Evolutionary conservation across 805 yeast genomes (phyloP).

Genomic region (Candida namnaoensis): DNA sequence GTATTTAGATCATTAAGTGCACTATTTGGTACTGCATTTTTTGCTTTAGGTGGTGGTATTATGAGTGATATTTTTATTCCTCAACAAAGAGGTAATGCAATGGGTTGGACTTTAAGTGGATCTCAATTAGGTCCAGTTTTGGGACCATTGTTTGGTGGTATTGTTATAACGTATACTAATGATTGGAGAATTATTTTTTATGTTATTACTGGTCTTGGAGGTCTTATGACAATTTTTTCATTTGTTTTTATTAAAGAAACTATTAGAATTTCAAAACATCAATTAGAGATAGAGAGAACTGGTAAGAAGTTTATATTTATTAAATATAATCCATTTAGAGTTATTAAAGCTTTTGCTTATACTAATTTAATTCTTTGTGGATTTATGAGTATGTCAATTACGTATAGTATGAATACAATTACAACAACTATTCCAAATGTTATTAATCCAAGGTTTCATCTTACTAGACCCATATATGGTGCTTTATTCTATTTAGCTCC

Average conservation of each 20-base stretch:
- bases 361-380: constrained; percentile 36
- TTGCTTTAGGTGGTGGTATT: constrained; percentile 42
- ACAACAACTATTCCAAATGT: constrained; percentile 49
- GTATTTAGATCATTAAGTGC: constrained; percentile 43
- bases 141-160: constrained; percentile 46
- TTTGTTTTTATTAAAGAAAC: constrained; percentile 40
- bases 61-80: constrained; percentile 44
- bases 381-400: constrained; percentile 27
- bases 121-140: constrained; percentile 46
- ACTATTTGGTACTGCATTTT: constrained; percentile 45
- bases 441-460: constrained; percentile 44
- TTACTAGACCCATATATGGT: constrained; percentile 38
- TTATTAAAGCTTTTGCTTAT: constrained; percentile 31
- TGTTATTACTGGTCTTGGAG: constrained; percentile 37
- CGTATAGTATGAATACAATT: constrained; percentile 41
- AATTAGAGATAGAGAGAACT: constrained; percentile 17
- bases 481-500: constrained; percentile 50
- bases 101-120: constrained; percentile 40
- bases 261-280: constrained; percentile 20
- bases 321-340: constrained; percentile 35
- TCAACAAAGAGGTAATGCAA: constrained; percentile 39
- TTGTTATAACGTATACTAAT: constrained; percentile 35
- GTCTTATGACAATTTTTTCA: constrained; percentile 22
- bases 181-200: constrained; percentile 47
- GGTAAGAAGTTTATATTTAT: constrained; percentile 31